Percentiles rank a stretch among this genome's conserved stretches.
phyloP scores from a whole-genome alignment of 495 filamentous ascomycete species.

The Mytilinidion resinicola region DNA sequence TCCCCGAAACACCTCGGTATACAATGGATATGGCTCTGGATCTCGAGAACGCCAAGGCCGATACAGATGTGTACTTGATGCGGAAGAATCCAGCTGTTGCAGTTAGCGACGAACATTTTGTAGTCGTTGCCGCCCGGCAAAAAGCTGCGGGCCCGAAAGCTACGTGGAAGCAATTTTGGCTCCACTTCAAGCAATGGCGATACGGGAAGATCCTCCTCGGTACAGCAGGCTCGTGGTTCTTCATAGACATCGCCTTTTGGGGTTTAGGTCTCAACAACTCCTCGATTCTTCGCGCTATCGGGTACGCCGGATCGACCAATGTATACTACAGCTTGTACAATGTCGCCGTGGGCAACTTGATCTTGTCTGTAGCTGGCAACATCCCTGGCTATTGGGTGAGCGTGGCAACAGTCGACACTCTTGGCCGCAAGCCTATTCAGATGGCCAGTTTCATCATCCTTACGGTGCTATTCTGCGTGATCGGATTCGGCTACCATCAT shows the following conservation, averaged over 20 bases:
- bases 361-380: slow-evolving; percentile 34
- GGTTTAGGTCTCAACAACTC: slow-evolving; percentile 47
- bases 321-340: slow-evolving; percentile 30
- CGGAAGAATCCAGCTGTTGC: too few species aligned
- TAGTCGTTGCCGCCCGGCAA: too few species aligned
- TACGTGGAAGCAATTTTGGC: slow-evolving; percentile 39
- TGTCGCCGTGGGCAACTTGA: slow-evolving; percentile 32
- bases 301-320: slow-evolving; percentile 51
- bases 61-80: slow-evolving; percentile 7
- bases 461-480: slow-evolving; percentile 33
- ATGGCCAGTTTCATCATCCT: slow-evolving; percentile 33
- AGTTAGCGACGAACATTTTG: too few species aligned
- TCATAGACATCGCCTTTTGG: slow-evolving; percentile 55
- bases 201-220: slow-evolving; percentile 46
- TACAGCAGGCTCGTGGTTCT: slow-evolving; percentile 47
- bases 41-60: too few species aligned
- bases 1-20: not conserved
- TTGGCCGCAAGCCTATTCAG: slow-evolving; percentile 35
- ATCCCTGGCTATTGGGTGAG: slow-evolving; percentile 39
- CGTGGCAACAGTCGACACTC: slow-evolving; percentile 31
- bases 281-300: slow-evolving; percentile 49
- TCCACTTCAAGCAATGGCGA: slow-evolving; percentile 50
- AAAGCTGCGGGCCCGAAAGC: too few species aligned
- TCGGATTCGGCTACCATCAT: slow-evolving; percentile 30
- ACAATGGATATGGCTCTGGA: too few species aligned